These are phyloP conservation scores for Basidiobolus meristosporus DNA, from an alignment of 371 early-diverging fungal genomes.

Conservation along the genomic window DNA sequence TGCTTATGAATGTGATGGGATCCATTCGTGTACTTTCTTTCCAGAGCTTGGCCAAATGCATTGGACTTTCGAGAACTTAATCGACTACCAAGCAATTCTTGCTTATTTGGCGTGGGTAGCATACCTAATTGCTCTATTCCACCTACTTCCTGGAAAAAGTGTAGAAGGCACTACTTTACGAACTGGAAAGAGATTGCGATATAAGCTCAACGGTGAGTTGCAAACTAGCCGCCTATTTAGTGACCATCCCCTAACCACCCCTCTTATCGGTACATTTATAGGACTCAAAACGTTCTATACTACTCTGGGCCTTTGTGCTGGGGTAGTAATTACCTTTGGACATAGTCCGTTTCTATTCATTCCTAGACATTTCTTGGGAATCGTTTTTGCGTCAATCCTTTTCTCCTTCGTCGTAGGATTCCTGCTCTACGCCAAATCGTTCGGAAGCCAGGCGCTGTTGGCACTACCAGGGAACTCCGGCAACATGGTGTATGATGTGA, in stretches of 20 bases:
- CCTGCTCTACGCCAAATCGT: constrained; percentile 55
- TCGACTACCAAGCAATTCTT: too few species aligned
- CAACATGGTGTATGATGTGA: constrained; percentile 71
- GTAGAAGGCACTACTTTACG: constrained; percentile 51
- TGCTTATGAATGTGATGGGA: too few species aligned
- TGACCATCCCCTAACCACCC: constrained; percentile 10
- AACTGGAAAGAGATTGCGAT: constrained; percentile 40
- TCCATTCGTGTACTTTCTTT: too few species aligned
- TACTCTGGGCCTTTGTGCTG: constrained; percentile 17
- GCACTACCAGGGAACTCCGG: constrained; percentile 80
- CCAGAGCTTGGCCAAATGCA: too few species aligned
- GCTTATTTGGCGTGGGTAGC: constrained; percentile 23
- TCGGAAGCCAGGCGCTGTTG: constrained; percentile 30
- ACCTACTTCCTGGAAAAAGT: constrained; percentile 42
- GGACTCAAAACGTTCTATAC: constrained; percentile 32
- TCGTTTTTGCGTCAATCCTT: constrained; percentile 43
- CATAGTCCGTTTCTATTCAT: constrained; percentile 47
- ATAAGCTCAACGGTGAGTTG: constrained; percentile 54
- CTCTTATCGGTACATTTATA: too few species aligned
- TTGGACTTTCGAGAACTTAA: too few species aligned
- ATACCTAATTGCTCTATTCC: constrained; percentile 38
- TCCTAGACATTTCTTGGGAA: constrained; percentile 41
- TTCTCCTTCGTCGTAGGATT: constrained; percentile 39
- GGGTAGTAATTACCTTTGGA: constrained; percentile 18
- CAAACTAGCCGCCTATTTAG: constrained; percentile 5